Percentiles rank a stretch among this genome's conserved stretches.
These are phyloP conservation scores for Stagonosporopsis cucurbitacearum DNA, from an alignment of 2,329 filamentous ascomycete genomes.

Conservation along the genomic window DNA sequence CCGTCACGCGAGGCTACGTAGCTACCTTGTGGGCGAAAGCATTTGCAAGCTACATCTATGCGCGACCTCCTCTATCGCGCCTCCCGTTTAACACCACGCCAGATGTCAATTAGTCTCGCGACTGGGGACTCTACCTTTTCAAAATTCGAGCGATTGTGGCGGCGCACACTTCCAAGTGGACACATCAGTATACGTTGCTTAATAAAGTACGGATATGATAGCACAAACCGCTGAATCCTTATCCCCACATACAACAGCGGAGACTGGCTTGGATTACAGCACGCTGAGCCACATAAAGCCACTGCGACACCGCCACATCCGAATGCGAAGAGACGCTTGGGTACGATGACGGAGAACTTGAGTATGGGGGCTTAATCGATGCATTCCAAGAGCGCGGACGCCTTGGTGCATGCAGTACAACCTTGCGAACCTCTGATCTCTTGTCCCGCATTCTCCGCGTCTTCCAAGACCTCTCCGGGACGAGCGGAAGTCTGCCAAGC, in stretches of 20 bases:
- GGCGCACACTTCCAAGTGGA: neutral
- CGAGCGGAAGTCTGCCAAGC: constrained; percentile 18
- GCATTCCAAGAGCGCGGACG: constrained; percentile 6
- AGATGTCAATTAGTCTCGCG: neutral
- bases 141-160: neutral
- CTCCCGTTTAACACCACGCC: constrained; percentile 1
- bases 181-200: neutral
- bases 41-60: neutral
- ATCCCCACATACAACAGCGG: neutral
- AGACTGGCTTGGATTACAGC: neutral
- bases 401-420: constrained; percentile 11
- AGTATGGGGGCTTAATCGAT: constrained; percentile 1
- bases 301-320: constrained; percentile 8
- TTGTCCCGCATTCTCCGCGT: constrained; percentile 17
- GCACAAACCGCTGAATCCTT: neutral
- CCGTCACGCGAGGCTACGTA: neutral
- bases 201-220: neutral
- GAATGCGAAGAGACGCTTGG: neutral
- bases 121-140: neutral
- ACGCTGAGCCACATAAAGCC: neutral
- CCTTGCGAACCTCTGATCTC: neutral
- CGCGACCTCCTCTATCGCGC: neutral
- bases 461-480: constrained; percentile 13
- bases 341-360: constrained; percentile 7
- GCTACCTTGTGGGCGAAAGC: constrained; percentile 1